Evolutionary conservation across 768 basidiomycete genomes (phyloP), one percentile per base, ranked within the genome.

Genomic region (Podaxis carcinomalis): DNA sequence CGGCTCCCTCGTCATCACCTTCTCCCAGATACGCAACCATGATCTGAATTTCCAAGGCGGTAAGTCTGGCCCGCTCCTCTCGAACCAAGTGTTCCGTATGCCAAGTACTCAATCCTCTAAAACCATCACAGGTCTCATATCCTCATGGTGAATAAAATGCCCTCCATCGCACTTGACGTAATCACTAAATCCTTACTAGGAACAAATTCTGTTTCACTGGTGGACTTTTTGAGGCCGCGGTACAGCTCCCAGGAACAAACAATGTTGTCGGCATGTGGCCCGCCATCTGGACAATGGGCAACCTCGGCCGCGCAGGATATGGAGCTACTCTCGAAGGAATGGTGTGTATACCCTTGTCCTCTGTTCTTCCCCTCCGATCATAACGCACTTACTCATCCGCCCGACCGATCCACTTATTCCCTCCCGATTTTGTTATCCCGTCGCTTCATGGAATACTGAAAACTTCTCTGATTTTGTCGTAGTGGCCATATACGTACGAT

Each of bases 121-220:
- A 72, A 65, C 59, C 42, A 44, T 59, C 69, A 75, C 61, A 84
- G 84, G 76, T 21, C 67, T 77, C 10, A 65, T 78, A 51, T 74
- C 75, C 44, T 66, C 74, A 47, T 78, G 75, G 75, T 73, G 66
- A 78, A 69, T 25, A 10, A 55, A 55, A 40, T 32, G 10, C 77
- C 10, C 80, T 76, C 73, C 69, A 62, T 60, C 66, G 60, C 39
- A 36, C 57, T 59, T 40, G 13, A 25, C 27, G n/a, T 16, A 36
- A 23, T 21, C 1, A 51, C 37, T 53, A 23, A 49, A 49, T 36
- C 16, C 49, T 55, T 14, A 50, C 7, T 51, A 82, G 82, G 88
- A 93, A 92, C 71, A 92, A 92, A 74, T 87, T 95, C 58, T 94
- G 90, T 72, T 93, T 92, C 72, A 90, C 89, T 19, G 89, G 88